phyloP scores from a whole-genome alignment of 345 rosid species.

The Acer negundo region DNA sequence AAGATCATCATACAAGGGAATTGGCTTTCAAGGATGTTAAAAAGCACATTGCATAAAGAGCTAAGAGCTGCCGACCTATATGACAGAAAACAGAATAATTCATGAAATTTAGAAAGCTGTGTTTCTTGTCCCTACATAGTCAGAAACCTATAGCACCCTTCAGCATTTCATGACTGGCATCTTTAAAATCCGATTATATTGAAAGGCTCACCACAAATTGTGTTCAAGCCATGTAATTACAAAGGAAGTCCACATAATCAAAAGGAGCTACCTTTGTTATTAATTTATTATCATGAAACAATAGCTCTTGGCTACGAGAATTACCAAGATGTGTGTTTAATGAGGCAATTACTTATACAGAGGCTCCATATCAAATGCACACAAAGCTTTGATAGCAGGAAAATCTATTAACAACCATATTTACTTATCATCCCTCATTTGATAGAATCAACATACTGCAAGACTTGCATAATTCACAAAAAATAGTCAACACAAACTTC shows the following conservation, averaged over 20 bases:
- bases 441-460: background rate
- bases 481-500: background rate
- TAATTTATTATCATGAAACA: background rate
- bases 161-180: background rate
- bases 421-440: background rate
- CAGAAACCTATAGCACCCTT: background rate
- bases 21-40: background rate
- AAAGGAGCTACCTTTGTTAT: too few relatives aligned
- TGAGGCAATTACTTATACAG: background rate
- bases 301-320: background rate
- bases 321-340: background rate
- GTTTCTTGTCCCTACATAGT: background rate
- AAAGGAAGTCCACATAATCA: too few relatives aligned
- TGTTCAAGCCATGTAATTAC: background rate
- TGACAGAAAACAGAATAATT: background rate
- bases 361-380: background rate
- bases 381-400: background rate
- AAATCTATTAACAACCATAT: background rate
- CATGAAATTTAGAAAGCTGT: background rate
- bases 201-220: background rate
- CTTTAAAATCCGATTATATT: background rate
- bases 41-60: too few relatives aligned
- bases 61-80: background rate
- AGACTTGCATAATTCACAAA: conserved; percentile 1
- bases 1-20: background rate